Percentiles rank a stretch among this genome's conserved stretches.
Conservation (phyloP, 2,329 filamentous ascomycete species). For the Trichoderma sp. region DNA sequence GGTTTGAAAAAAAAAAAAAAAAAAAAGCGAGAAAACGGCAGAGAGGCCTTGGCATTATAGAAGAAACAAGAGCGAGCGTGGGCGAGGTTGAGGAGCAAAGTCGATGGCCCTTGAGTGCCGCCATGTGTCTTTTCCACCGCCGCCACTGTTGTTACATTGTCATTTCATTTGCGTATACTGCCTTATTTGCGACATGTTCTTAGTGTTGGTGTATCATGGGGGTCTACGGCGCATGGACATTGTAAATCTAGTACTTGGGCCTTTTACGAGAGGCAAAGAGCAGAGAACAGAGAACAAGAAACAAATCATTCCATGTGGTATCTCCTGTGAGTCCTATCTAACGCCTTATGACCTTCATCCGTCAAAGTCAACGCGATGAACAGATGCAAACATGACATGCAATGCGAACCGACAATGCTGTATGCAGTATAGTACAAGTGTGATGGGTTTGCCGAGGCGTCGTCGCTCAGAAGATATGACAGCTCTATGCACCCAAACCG, state of each 20-base stretch:
- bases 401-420: constrained; percentile 13
- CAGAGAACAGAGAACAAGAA: neutral
- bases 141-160: neutral
- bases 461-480: neutral
- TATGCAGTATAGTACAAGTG: neutral
- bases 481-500: constrained; percentile 49
- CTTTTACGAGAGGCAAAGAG: neutral
- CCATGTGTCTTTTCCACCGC: neutral
- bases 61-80: neutral
- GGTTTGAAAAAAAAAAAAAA: neutral
- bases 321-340: constrained; percentile 26
- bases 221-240: constrained; percentile 30
- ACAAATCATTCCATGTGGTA: constrained; percentile 21
- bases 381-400: constrained; percentile 5
- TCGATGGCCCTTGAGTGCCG: neutral
- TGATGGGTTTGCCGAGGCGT: neutral
- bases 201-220: constrained; percentile 24
- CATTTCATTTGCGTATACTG: constrained; percentile 1
- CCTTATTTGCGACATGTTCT: neutral
- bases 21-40: neutral
- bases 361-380: constrained; percentile 16
- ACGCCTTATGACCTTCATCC: constrained; percentile 27
- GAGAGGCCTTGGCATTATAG: neutral
- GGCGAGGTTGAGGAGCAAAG: neutral
- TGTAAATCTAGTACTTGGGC: constrained; percentile 9